A percentile compares a stretch with the other conserved stretches of the same genome.
phyloP scores from a whole-genome alignment of 2,329 filamentous ascomycete species.

The Myrmaecium sp. region DNA sequence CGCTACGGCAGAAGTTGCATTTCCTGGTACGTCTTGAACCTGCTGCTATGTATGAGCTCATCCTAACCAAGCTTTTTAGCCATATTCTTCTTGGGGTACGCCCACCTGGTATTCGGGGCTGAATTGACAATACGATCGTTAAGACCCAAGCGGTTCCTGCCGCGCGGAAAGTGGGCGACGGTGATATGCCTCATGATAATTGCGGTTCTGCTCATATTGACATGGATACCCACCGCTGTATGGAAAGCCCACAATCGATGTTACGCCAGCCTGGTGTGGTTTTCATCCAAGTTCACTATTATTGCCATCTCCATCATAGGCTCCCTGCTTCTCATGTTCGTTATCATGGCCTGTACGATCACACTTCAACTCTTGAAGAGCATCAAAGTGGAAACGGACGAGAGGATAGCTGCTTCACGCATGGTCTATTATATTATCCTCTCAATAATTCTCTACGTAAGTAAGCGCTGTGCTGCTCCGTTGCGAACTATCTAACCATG shows the following conservation, averaged over 20 bases:
- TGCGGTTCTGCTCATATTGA: slow-evolving; percentile 34
- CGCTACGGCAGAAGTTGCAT: slow-evolving; percentile 18
- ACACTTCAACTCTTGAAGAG: slow-evolving; percentile 40
- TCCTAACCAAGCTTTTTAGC: slow-evolving; percentile 23
- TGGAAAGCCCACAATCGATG: slow-evolving; percentile 41
- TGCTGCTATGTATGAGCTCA: slow-evolving; percentile 7
- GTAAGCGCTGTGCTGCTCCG: slow-evolving; percentile 25
- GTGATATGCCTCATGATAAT: slow-evolving; percentile 38
- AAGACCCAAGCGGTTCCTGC: slow-evolving; percentile 37
- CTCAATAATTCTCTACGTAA: slow-evolving; percentile 35
- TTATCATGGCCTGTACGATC: slow-evolving; percentile 35
- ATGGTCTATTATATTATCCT: slow-evolving; percentile 52
- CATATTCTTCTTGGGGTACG: slow-evolving; percentile 48
- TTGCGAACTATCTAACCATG: slow-evolving; percentile 11
- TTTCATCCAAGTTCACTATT: slow-evolving; percentile 41
- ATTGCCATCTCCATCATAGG: slow-evolving; percentile 33
- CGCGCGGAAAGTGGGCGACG: slow-evolving; percentile 42
- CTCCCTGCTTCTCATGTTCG: slow-evolving; percentile 35
- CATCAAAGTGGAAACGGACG: slow-evolving; percentile 37
- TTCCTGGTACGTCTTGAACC: slow-evolving; percentile 17
- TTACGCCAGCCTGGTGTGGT: slow-evolving; percentile 53
- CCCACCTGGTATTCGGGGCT: slow-evolving; percentile 47
- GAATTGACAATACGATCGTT: slow-evolving; percentile 43
- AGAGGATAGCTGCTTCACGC: slow-evolving; percentile 46
- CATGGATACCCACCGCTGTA: slow-evolving; percentile 42